Evolutionary conservation across 164 flowering plant species (phyloP), one percentile per base, ranked within the genome.

Genomic region (Piper longum): DNA sequence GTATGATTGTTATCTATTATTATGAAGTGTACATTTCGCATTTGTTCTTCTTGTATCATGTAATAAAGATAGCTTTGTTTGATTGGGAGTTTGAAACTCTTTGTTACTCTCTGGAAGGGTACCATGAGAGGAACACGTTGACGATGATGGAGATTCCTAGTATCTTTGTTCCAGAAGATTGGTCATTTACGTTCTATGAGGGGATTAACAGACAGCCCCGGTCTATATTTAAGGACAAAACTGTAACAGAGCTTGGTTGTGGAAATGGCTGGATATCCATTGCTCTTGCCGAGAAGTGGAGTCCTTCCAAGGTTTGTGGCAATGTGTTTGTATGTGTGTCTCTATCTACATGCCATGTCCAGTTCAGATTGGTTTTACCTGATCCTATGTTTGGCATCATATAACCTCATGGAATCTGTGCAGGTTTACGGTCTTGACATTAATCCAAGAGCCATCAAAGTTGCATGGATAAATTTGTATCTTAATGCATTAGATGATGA

Each of bases 261-360:
- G 97, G 99, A 51, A 93, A 93, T 80, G 97, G 99, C 60, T 93
- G 99, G 99, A 91, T 90, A 74, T 78, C 97, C 59, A 91, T 93
- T 68, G 99, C 96, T 41, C 85, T 90, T 64, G 96, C 97, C 66
- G 91, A 84, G 59, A 93, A 93, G 65, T 93, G 97, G 96, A 74
- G 75, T 56, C 99, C 99, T 56, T 77, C 64, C 5, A 93, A 93
- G 97, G 99, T 89, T 62, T 43, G 17, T 64, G 36, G 36, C 36
- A 26, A 26, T 26, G 36, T 26, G 36, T 26, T 26, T 26, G 36
- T 26, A 26, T 26, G 36, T 26, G 36, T 26, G 36, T 26, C 36
- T 26, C 36, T 26, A 26, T 26, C 36, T 26, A 26, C 36, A 26
- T 26, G 36, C 36, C 36, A 26, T 26, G 36, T 26, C 36, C 36